Evolutionary conservation across 441 rosid genomes (phyloP).

Genomic region (Manihot esculenta): DNA sequence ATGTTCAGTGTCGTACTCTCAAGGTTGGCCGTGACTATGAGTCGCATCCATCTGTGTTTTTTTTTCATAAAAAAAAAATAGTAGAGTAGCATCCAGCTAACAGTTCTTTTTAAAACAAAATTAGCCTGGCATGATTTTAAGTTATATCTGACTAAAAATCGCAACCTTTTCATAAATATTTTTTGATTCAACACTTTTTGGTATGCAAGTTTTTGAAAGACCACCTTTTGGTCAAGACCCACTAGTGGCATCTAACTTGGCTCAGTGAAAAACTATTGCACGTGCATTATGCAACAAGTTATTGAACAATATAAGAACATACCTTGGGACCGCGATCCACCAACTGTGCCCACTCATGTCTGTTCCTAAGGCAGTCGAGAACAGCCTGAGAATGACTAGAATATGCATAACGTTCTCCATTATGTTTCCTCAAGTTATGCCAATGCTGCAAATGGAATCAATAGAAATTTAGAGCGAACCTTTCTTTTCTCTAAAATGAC

Average conservation of each 20-base stretch:
- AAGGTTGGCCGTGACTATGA: no score
- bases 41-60: no score
- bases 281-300: not conserved
- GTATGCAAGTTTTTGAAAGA: no score
- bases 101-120: no score
- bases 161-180: no score
- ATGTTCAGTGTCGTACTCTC: no score
- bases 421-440: constrained; percentile 96
- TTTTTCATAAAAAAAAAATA: no score
- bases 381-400: constrained; percentile 98
- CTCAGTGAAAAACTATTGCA: not conserved
- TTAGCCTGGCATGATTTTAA: no score
- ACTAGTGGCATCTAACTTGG: not conserved
- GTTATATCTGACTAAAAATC: no score
- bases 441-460: constrained; percentile 68
- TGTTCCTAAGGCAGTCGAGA: constrained; percentile 94
- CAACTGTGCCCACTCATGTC: constrained; percentile 96
- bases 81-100: no score
- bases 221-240: no score
- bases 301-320: not conserved
- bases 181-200: no score
- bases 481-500: constrained; percentile 2
- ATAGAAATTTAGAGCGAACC: constrained; percentile 1
- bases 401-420: constrained; percentile 98
- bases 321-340: constrained; percentile 98